Base-by-base conservation (phyloP, 805 yeast genomes). In the Scheffersomyces spartinae region DNA sequence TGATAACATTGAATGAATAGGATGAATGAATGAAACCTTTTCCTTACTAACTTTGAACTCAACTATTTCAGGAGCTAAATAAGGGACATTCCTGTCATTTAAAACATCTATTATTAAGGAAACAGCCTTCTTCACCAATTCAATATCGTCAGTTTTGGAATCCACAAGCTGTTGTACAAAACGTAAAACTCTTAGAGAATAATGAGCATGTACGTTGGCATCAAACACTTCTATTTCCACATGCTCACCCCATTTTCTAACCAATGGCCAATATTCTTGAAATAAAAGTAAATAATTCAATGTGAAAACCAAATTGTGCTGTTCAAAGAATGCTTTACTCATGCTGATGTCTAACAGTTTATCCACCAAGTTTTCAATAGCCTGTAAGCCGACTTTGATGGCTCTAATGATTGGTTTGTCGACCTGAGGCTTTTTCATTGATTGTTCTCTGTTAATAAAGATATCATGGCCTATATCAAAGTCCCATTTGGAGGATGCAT, bases 171-270 rank as follows among this genome's bases (percentile, higher is more conserved):
- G 43, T 30, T 57, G 55, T 3, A 64, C 55, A 9, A 68, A 52
- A 17, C 55, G 55, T 21, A 62, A 51, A 13, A 68, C 34, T 0
- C 67, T 60, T 3, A 62, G 47, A 0, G 73, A 61, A 27, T 61
- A 59, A 28, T 64, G 66, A 25, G 66, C 53, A 36, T 74, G 74
- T 2, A 64, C 45, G 11, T 61, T 55, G 35, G 63, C 74, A 21
- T 61, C 68, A 15, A 54, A 54, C 20, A 59, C 56, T 39, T 78
- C 84, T 26, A 57, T 59, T 28, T 68, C 68, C 16, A 77, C 81
- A 49, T 79, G 88, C 6, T 73, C 76, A 7, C 84, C 88, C 22
- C 59, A 58, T 33, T 74, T 74, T 31, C 84, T 61, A 29, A 46
- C 56, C 15, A 76, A 48, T 14, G 64, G 56, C 60, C 69, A 69